phyloP scores from a whole-genome alignment of 2,329 filamentous ascomycete genomes.

The Colletotrichum plurivorum region DNA sequence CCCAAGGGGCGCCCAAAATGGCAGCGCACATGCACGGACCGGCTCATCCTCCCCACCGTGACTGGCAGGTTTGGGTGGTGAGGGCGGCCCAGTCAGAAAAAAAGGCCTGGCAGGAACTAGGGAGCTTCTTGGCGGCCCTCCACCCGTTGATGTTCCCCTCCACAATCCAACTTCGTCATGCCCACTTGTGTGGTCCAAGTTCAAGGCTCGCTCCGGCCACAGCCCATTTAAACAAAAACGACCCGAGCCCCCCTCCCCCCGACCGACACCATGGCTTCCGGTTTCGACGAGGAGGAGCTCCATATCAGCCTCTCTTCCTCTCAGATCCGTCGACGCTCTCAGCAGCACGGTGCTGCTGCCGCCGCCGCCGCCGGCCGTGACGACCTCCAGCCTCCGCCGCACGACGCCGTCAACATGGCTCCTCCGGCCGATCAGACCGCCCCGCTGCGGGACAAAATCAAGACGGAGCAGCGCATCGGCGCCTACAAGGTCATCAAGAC shows the following conservation, averaged over 20 bases:
- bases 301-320: conserved; percentile 75
- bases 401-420: conserved; percentile 51
- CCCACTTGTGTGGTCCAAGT: conserved; percentile 40
- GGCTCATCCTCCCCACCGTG: conserved; percentile 23
- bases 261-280: conserved; percentile 61
- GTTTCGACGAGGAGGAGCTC: conserved; percentile 86
- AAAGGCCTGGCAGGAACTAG: conserved; percentile 28
- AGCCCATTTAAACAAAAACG: conserved; percentile 41
- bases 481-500: conserved; percentile 93
- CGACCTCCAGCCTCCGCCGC: conserved; percentile 45
- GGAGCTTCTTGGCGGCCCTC: conserved; percentile 39
- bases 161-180: conserved; percentile 42
- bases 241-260: conserved; percentile 27
- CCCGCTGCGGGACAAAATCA: conserved; percentile 61
- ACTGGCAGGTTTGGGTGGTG: background rate
- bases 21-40: conserved; percentile 31
- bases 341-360: conserved; percentile 38
- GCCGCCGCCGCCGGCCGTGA: conserved; percentile 43
- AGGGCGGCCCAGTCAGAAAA: conserved; percentile 1
- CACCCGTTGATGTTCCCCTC: conserved; percentile 36
- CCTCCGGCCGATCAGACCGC: conserved; percentile 43
- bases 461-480: conserved; percentile 86
- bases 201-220: conserved; percentile 39
- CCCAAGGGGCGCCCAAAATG: conserved; percentile 16
- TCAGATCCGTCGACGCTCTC: conserved; percentile 67